These are phyloP conservation scores for Turnera subulata DNA, from an alignment of 345 rosid species.

Conservation along the genomic window DNA sequence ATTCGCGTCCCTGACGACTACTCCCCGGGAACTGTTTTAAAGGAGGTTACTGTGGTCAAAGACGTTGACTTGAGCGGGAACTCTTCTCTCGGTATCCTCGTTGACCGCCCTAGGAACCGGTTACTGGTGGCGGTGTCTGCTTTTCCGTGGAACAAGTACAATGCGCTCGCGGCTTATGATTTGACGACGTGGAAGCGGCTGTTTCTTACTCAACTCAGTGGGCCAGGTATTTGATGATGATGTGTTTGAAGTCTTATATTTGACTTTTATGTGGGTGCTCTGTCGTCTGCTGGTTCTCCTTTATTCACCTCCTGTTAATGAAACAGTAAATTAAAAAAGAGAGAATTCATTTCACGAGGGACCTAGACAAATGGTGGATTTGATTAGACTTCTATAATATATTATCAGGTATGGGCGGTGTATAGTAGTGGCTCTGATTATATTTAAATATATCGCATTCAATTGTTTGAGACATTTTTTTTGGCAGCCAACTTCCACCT, in stretches of 20 bases:
- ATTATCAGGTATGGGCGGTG: too few species aligned
- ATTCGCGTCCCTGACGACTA: conserved; percentile 43
- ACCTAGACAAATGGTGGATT: too few species aligned
- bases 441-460: too few species aligned
- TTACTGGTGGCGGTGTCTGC: conserved; percentile 68
- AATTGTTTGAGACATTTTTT: too few species aligned
- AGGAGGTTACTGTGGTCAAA: conserved; percentile 55
- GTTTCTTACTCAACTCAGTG: conserved; percentile 60
- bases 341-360: too few species aligned
- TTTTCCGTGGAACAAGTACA: conserved; percentile 46
- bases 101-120: conserved; percentile 69
- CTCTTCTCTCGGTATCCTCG: conserved; percentile 55
- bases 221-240: conserved; percentile 39
- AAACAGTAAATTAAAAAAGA: not conserved
- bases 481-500: too few species aligned
- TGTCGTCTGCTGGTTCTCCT: too few species aligned
- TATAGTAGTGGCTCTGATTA: too few species aligned
- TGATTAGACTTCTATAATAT: too few species aligned
- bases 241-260: too few species aligned
- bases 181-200: conserved; percentile 78
- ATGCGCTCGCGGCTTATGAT: conserved; percentile 84
- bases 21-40: conserved; percentile 22
- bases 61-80: conserved; percentile 69
- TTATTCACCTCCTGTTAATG: too few species aligned
- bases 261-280: too few species aligned